Evolutionary conservation across 2,329 filamentous ascomycete genomes (phyloP), one percentile per base, ranked within the genome.

Genomic region (Colletotrichum gloeosporioides): DNA sequence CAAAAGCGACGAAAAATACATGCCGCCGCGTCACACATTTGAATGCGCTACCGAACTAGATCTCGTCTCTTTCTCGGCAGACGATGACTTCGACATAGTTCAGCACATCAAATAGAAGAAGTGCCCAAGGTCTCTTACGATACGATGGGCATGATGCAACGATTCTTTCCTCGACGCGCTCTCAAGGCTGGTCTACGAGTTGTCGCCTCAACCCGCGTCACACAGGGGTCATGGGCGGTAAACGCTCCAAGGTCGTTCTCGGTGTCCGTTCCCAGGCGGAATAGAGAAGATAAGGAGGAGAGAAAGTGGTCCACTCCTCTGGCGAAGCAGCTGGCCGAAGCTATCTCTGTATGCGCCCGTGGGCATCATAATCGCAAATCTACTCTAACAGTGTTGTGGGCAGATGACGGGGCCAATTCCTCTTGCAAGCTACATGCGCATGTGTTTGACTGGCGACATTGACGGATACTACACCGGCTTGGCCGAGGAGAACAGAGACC

Each of bases 361-460:
- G 25, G 16, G 9, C 27, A 13, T 27, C 27, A 15, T 49, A 18
- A 31, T 15, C 31, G 9, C 25, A 49, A 16, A 7, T 36, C 15
- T 39, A 15, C 8, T 34, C 76, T 69, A 16, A 77, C 62, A n/a
- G 29, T 27, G 16, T 49, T 22, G 12, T 59, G 22, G 39, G 7
- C 71, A 89, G 87, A 86, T 94, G 55, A 99, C 97, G 13, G 97
- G 97, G 0, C 96, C 97, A 6, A 93, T 99, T 32, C 95, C 97
- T 1, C 91, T 99, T 77, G 96, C 97, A 7, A 94, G 95, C 69
- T 99, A 96, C 85, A 99, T 99, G 97, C 96, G 97, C 83, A 98
- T 99, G 93, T 98, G 96, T 84, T 91, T 99, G 78, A 99, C 97
- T 1, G 95, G 95, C 13, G 95, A 97, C 77, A 87, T 95, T 53